Conservation (phyloP, 306 rosid species). For the Trifolium repens region DNA sequence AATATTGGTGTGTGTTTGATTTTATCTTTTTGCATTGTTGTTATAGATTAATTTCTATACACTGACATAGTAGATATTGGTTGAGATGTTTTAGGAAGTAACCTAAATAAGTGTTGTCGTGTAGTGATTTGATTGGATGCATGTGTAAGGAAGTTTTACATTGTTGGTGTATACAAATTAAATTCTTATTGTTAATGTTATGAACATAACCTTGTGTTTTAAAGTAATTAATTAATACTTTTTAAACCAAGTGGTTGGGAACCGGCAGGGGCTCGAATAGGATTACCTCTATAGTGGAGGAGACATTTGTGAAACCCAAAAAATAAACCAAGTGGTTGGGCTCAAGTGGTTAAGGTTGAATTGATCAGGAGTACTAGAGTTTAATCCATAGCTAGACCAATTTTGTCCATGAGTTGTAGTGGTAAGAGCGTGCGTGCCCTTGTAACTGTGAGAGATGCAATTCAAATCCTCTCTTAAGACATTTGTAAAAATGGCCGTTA, state of each 20-base stretch:
- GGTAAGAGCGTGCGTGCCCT: not conserved
- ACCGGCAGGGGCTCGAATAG: too few relatives aligned
- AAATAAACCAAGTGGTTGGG: not conserved
- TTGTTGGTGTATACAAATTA: too few relatives aligned
- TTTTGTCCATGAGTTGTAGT: not conserved
- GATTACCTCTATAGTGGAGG: too few relatives aligned
- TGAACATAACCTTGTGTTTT: not conserved
- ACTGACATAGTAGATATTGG: too few relatives aligned
- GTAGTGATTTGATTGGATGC: too few relatives aligned
- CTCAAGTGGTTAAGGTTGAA: not conserved
- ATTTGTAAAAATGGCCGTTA: not conserved
- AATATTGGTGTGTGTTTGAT: not conserved
- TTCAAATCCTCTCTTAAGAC: not conserved
- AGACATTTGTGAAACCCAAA: too few relatives aligned
- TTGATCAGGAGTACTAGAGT: not conserved
- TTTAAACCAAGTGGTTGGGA: not conserved
- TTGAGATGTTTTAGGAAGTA: too few relatives aligned
- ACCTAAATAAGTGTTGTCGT: too few relatives aligned
- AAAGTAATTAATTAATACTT: not conserved
- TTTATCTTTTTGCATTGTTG: not conserved
- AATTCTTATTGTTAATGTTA: not conserved
- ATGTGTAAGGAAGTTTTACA: too few relatives aligned
- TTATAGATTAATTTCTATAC: not conserved
- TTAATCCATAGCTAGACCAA: slow-evolving; percentile 4
- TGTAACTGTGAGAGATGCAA: not conserved